A percentile compares a stretch with the other conserved stretches of the same genome.
phyloP scores from a whole-genome alignment of 2,329 filamentous ascomycete species.

The Xylaria sp. region DNA sequence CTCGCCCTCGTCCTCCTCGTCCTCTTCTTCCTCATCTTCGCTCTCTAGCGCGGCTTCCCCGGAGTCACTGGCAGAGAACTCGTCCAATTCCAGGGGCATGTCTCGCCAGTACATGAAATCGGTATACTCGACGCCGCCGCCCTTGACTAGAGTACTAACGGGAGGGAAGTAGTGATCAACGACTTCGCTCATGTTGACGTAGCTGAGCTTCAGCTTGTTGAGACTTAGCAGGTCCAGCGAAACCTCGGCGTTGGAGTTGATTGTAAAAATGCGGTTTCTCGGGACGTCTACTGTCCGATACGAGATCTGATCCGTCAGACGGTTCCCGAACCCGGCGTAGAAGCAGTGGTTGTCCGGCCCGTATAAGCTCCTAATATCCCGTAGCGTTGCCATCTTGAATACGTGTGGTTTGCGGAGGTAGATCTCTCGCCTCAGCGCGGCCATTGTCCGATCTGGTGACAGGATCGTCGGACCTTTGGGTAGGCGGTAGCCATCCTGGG shows the following conservation, averaged over 20 bases:
- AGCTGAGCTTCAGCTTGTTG: constrained; percentile 95
- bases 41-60: constrained; percentile 38
- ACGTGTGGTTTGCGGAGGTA: constrained; percentile 96
- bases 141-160: constrained; percentile 81
- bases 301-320: constrained; percentile 91
- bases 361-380: constrained; percentile 91
- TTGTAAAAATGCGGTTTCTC: constrained; percentile 92
- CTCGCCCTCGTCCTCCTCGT: constrained; percentile 43
- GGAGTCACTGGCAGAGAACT: constrained; percentile 80
- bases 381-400: constrained; percentile 98
- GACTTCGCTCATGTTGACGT: constrained; percentile 95
- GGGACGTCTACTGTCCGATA: constrained; percentile 97
- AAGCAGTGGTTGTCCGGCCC: constrained; percentile 78
- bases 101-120: constrained; percentile 98
- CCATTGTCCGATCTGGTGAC: constrained; percentile 92
- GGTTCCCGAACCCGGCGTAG: constrained; percentile 96
- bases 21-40: constrained; percentile 20
- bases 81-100: constrained; percentile 77
- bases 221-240: constrained; percentile 86
- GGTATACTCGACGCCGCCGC: constrained; percentile 91
- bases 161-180: constrained; percentile 98
- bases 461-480: constrained; percentile 93
- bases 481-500: constrained; percentile 83
- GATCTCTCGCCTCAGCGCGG: constrained; percentile 86
- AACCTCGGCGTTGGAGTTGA: constrained; percentile 97